phyloP scores from a whole-genome alignment of 2,329 filamentous ascomycete genomes.

The Alternaria infectoria region DNA sequence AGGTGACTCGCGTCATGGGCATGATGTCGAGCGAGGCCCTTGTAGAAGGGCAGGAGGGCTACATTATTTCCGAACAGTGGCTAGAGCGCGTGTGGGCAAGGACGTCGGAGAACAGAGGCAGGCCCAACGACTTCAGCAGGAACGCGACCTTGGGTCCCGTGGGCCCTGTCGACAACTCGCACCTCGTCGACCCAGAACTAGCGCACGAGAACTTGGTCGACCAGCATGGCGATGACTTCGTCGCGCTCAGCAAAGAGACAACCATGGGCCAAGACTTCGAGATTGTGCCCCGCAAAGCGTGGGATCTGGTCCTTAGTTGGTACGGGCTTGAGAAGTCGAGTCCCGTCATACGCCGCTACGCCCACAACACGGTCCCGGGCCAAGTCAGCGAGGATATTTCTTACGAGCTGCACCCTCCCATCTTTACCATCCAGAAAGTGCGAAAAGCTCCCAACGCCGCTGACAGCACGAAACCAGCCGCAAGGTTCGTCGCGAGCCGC shows the following conservation, averaged over 20 bases:
- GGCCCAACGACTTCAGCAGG: conserved; percentile 63
- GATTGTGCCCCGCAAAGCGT: conserved; percentile 78
- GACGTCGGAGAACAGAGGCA: conserved; percentile 39
- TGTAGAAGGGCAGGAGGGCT: conserved; percentile 73
- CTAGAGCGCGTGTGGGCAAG: conserved; percentile 58
- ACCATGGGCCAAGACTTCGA: conserved; percentile 73
- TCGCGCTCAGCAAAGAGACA: conserved; percentile 74
- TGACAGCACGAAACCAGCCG: conserved; percentile 66
- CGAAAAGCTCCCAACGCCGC: conserved; percentile 68
- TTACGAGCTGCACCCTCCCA: conserved; percentile 83
- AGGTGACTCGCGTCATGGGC: conserved; percentile 74
- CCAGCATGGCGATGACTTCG: conserved; percentile 61
- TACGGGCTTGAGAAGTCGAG: conserved; percentile 77
- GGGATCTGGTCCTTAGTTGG: conserved; percentile 81
- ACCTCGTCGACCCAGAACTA: conserved; percentile 59
- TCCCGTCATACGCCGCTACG: conserved; percentile 74
- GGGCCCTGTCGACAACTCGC: conserved; percentile 85
- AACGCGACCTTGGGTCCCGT: conserved; percentile 67
- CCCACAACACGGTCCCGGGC: conserved; percentile 74
- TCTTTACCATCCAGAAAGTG: conserved; percentile 84
- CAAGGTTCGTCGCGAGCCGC: conserved; percentile 73
- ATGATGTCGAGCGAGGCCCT: conserved; percentile 63
- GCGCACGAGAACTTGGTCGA: conserved; percentile 37
- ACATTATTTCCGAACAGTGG: conserved; percentile 81
- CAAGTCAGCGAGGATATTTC: conserved; percentile 68